A percentile compares a stretch with the other conserved stretches of the same genome.
These are phyloP conservation scores for Brassica napus DNA, from an alignment of 345 rosid species.

Conservation along the genomic window Da-Ae NC_063449.1:3639001-3639500, in stretches of 20 bases:
- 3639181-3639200: slow-evolving; percentile 22
- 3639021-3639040: slow-evolving; percentile 71
- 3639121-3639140: slow-evolving; percentile 2
- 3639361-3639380: too few species aligned
- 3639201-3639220: slow-evolving; percentile 21
- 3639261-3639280: not conserved
- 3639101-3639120: slow-evolving; percentile 1
- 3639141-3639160: slow-evolving; percentile 4
- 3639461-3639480: too few species aligned
- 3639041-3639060: slow-evolving; percentile 77
- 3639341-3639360: too few species aligned
- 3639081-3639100: slow-evolving; percentile 30
- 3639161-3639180: slow-evolving; percentile 1
- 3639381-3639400: not conserved
- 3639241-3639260: not conserved
- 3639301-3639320: too few species aligned
- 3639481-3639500: too few species aligned
- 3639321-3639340: too few species aligned
- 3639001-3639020: slow-evolving; percentile 71
- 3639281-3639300: not conserved
- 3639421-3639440: not conserved
- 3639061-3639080: slow-evolving; percentile 83
- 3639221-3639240: slow-evolving; percentile 11
- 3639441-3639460: not conserved
- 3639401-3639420: not conserved